These are phyloP conservation scores for Glutinoglossum americanum DNA, from an alignment of 495 filamentous ascomycete species.

Conservation along the genomic window DNA sequence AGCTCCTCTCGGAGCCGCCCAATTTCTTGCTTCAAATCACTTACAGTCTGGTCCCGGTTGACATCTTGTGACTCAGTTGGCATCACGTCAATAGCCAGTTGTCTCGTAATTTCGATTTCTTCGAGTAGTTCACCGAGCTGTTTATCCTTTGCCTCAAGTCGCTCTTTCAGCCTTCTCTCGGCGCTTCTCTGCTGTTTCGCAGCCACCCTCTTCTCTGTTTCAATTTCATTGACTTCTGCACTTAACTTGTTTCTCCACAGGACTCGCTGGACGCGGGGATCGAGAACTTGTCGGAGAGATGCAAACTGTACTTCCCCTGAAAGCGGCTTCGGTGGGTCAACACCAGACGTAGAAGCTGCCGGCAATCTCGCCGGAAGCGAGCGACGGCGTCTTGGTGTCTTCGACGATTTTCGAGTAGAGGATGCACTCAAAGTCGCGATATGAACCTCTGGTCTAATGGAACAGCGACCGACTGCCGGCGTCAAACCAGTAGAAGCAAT, in stretches of 20 bases:
- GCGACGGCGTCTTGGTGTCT: constrained; percentile 11
- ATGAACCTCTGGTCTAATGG: constrained; percentile 3
- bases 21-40: constrained; percentile 11
- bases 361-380: constrained; percentile 15
- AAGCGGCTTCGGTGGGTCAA: constrained; percentile 10
- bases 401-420: constrained; percentile 11
- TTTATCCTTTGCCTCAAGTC: constrained; percentile 12
- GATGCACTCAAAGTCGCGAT: constrained; percentile 4
- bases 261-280: constrained; percentile 47
- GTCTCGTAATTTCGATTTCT: constrained; percentile 13
- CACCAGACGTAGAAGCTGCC: not conserved
- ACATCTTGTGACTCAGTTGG: constrained; percentile 5
- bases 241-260: constrained; percentile 50
- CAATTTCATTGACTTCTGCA: constrained; percentile 48
- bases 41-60: constrained; percentile 3
- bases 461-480: constrained; percentile 34
- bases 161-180: constrained; percentile 8
- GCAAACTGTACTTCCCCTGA: constrained; percentile 34
- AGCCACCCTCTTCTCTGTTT: constrained; percentile 12
- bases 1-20: constrained; percentile 8
- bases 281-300: constrained; percentile 46
- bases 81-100: constrained; percentile 11
- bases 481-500: constrained; percentile 40
- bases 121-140: constrained; percentile 11
- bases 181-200: constrained; percentile 5